Conservation (phyloP, 495 filamentous ascomycete genomes). For the Aspergillus coremiiformis region DNA sequence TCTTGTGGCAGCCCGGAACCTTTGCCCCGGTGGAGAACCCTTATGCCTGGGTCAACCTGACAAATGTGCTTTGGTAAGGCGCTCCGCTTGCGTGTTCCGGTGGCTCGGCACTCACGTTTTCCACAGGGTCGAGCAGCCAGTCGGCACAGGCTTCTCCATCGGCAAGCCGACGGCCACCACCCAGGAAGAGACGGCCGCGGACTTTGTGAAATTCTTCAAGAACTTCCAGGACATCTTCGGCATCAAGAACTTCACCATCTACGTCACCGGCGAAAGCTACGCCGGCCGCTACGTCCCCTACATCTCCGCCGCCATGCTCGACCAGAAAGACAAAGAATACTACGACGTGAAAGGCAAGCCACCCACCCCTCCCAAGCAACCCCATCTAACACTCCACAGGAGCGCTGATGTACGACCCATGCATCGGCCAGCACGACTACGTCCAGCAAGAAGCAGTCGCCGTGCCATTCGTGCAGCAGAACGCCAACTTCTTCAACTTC, state of each 20-base stretch:
- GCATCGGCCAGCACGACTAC: slow-evolving; percentile 36
- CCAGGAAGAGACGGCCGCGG: slow-evolving; percentile 49
- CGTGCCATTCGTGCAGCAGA: slow-evolving; percentile 44
- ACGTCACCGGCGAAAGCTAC: slow-evolving; percentile 56
- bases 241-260: slow-evolving; percentile 54
- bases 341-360: slow-evolving; percentile 42
- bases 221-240: slow-evolving; percentile 56
- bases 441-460: slow-evolving; percentile 36
- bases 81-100: background rate
- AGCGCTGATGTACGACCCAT: slow-evolving; percentile 36
- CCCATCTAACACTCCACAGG: slow-evolving; percentile 12
- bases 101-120: too few species aligned
- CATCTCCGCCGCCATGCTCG: slow-evolving; percentile 47
- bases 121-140: slow-evolving; percentile 48
- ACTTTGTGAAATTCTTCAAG: slow-evolving; percentile 59
- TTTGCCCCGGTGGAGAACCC: slow-evolving; percentile 51
- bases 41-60: slow-evolving; percentile 61
- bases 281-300: slow-evolving; percentile 50
- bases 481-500: slow-evolving; percentile 49
- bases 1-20: slow-evolving; percentile 56
- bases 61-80: slow-evolving; percentile 53
- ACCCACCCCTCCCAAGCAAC: background rate
- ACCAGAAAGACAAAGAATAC: slow-evolving; percentile 41
- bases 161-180: slow-evolving; percentile 46
- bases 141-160: slow-evolving; percentile 50